phyloP scores from a whole-genome alignment of 2,329 filamentous ascomycete genomes.

The Lachnellula arida region DNA sequence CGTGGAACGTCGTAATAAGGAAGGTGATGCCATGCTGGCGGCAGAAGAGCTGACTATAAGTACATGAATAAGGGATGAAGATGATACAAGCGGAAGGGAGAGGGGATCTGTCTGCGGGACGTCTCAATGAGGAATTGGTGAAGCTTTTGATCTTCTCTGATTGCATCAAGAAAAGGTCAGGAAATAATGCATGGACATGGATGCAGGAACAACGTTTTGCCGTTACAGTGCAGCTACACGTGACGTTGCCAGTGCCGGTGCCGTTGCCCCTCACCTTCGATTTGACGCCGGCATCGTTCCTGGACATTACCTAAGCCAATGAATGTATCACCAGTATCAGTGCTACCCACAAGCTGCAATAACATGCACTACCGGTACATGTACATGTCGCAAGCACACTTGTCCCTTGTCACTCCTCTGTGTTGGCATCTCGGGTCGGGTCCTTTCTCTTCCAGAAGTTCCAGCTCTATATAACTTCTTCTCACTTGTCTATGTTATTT shows the following conservation, averaged over 20 bases:
- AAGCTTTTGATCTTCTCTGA: conserved; percentile 1
- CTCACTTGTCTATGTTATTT: neutral
- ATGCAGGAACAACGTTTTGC: neutral
- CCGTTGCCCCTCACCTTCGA: neutral
- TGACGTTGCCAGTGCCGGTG: neutral
- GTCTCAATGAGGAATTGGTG: neutral
- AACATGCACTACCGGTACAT: neutral
- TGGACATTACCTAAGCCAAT: neutral
- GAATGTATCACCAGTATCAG: neutral
- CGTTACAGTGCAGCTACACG: neutral
- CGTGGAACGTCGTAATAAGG: conserved; percentile 23
- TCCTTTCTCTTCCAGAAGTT: neutral
- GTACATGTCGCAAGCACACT: neutral
- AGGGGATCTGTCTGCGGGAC: neutral
- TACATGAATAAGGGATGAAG: neutral
- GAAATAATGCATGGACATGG: no score
- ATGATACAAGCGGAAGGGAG: neutral
- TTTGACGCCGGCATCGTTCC: neutral
- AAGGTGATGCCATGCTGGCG: conserved; percentile 27
- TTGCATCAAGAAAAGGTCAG: conserved; percentile 1
- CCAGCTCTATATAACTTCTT: neutral
- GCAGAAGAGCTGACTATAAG: neutral
- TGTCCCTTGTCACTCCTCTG: neutral
- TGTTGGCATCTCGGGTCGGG: neutral
- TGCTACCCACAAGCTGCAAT: neutral